Evolutionary conservation across 352 stramenopile genomes (phyloP), one percentile per base, ranked within the genome.

Genomic region (Pythium volutum): DNA sequence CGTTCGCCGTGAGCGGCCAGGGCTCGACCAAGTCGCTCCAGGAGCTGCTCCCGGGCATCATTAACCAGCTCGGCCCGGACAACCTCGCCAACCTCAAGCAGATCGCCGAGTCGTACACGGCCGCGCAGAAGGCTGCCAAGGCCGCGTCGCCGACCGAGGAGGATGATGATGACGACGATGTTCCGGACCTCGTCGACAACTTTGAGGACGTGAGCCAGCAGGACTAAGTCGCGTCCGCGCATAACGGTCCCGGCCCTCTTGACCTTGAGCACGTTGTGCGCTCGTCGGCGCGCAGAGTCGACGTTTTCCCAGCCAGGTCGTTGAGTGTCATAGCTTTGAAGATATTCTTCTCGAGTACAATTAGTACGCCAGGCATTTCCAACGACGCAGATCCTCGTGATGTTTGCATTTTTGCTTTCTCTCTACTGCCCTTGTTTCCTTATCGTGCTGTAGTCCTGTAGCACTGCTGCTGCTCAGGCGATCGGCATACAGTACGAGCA

Each of bases 141-240:
- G 85, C 77, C 49, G 78, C 81, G 22, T 70, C 74, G 48, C 86
- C 74, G 42, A 79, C 84, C 29, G 90, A 97, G 34, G 91, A 97
- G 48, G 87, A 95, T 57, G 90, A 97, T 54, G 90, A 97, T 45
- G 94, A 98, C 65, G 96, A 98, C 62, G 95, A 98, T 73, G 95
- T 99, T 55, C 96, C 96, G 47, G 96, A 99, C 77, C 94, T 99
- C 69, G 96, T 99, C 27, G 96, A 99, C 74, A 98, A 98, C 88
- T 99, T 99, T 73, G 96, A 99, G 74, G 96, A 98, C 62, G 92
- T 98, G 70, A 97, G 87, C 76, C 79, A 96, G 74, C 84, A 94
- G 71, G 81, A 94, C 63, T 96, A 93, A 83, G 71, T 43, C 46
- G 6, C 10, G 26, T 25, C 42, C 43, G 10, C 10, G 25, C 36